Base-by-base conservation (phyloP, 202 grass and related monocot genomes). In the Setaria italica region DNA sequence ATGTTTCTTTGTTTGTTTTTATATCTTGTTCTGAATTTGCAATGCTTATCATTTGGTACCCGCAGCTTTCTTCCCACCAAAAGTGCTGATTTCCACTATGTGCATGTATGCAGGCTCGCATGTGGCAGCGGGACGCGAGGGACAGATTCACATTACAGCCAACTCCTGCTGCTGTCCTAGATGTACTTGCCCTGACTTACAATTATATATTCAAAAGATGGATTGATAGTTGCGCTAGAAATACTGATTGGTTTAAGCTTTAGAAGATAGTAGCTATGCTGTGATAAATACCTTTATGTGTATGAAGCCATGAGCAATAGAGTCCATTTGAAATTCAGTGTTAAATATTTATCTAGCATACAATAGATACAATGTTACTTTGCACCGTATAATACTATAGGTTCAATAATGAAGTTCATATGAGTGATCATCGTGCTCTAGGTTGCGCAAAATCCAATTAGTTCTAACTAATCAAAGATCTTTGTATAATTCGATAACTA, bases 101-200 rank as follows among this genome's bases (percentile, higher is more conserved):
- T 65, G 41, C 64, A 45, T 62, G 33, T 1, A 41, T 72, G 39
- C 86, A 99, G 97, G 88, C 87, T 83, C 91, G 94, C 82, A 93
- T 96, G 97, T 99, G 92, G 94, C 97, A 99, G 83, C 82, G 92
- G 51, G 92, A 99, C 78, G 85, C 72, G n/a, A 92, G 92, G 76
- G 97, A 96, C 69, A 89, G 92, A 82, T 84, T 80, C 20, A 80
- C 80, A 47, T 62, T 99, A 88, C 94, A 99, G 85, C 88, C 97
- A 30, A 99, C 97, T 87, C 88, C 94, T 84, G 97, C 97, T 81
- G 97, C 97, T 70, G 85, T 92, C 70, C 64, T 99, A 49, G 97
- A 99, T 69, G 97, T 99, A 83, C 32, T 85, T 71, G 42, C 58
- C 69, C 69, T 53, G 50, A 25, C 56, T 79, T 70, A 8, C 62